phyloP scores from a whole-genome alignment of 2,329 filamentous ascomycete genomes.

The Colletotrichum destructivum region DNA sequence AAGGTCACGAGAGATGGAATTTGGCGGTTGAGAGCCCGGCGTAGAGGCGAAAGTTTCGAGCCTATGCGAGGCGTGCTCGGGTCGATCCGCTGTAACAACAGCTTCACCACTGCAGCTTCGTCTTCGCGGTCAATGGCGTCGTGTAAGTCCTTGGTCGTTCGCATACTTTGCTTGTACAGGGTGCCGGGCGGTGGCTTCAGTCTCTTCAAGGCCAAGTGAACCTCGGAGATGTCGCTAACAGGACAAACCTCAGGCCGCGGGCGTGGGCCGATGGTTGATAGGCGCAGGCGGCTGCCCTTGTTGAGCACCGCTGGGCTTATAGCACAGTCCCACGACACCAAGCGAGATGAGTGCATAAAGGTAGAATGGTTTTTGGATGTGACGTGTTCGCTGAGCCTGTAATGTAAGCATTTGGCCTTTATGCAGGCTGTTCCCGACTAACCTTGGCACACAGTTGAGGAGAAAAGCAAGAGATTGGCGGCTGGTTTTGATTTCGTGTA shows the following conservation, averaged over 20 bases:
- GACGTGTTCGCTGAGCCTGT: constrained; percentile 32
- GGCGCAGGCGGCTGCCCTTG: constrained; percentile 38
- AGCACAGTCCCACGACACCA: constrained; percentile 34
- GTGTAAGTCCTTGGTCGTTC: constrained; percentile 44
- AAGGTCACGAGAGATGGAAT: constrained; percentile 43
- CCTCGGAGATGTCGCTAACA: constrained; percentile 26
- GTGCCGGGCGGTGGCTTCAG: constrained; percentile 35
- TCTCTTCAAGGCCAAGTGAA: constrained; percentile 31
- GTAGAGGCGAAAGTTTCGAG: constrained; percentile 43
- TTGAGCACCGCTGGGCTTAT: constrained; percentile 41
- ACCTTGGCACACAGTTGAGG: constrained; percentile 41
- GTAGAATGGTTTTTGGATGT: constrained; percentile 39
- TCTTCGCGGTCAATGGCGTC: constrained; percentile 46
- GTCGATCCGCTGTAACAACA: constrained; percentile 44
- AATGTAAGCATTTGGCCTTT: neutral
- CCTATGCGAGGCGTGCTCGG: constrained; percentile 42
- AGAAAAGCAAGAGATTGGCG: constrained; percentile 40
- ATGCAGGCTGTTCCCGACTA: neutral
- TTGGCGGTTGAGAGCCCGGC: constrained; percentile 44
- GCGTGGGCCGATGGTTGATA: constrained; percentile 28
- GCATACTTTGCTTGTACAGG: constrained; percentile 37
- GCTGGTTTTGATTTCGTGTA: constrained; percentile 29
- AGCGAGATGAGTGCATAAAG: constrained; percentile 40
- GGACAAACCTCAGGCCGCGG: constrained; percentile 20
- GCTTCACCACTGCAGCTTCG: constrained; percentile 43